Conservation (phyloP, 2,329 filamentous ascomycete genomes). For the Beauveria brongniartii region DNA sequence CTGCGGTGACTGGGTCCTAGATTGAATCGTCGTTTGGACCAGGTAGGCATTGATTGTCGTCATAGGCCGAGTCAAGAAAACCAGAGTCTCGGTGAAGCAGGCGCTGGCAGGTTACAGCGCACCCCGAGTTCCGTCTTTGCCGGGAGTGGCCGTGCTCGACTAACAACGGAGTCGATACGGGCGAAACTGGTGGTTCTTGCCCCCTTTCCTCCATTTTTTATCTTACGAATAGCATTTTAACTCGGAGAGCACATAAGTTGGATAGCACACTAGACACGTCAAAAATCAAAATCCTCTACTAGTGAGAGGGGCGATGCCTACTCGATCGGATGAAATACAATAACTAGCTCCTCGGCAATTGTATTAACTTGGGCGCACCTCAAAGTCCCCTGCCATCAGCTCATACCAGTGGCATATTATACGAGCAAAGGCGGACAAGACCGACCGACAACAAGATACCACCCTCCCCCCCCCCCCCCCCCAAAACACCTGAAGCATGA, state of each 20-base stretch:
- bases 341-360: not conserved
- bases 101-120: not conserved
- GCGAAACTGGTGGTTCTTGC: not conserved
- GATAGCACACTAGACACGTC: not conserved
- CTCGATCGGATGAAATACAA: slow-evolving; percentile 2
- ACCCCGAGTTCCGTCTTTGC: not conserved
- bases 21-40: slow-evolving; percentile 3
- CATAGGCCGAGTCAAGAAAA: not conserved
- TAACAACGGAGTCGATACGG: not conserved
- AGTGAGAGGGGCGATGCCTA: not conserved
- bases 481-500: not conserved
- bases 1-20: not conserved
- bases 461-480: no score
- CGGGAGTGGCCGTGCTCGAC: not conserved
- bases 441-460: not conserved
- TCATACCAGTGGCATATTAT: not conserved
- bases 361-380: not conserved
- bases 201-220: not conserved
- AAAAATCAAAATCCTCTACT: not conserved
- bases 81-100: not conserved
- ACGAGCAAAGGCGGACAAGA: not conserved
- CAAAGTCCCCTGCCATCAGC: not conserved
- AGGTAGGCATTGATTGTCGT: slow-evolving; percentile 3
- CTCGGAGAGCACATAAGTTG: no score
- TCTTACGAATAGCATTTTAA: not conserved